Conservation (phyloP, 768 basidiomycete genomes). For the Pisolithus sp. region DNA sequence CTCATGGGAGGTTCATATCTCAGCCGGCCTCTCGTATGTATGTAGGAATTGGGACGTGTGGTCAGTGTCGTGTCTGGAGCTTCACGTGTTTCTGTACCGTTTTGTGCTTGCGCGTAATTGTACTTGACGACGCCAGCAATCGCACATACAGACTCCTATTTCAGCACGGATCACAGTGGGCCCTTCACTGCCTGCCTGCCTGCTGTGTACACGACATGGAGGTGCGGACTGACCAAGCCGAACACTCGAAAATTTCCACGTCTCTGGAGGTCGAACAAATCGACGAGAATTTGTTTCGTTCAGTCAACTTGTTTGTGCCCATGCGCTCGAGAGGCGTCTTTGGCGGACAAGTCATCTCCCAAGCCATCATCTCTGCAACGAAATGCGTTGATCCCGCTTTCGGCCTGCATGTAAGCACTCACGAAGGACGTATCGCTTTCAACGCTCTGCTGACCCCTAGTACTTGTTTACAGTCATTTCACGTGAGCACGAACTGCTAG, state of each 20-base stretch:
- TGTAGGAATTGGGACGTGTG: too few relatives aligned
- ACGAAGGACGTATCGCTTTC: not conserved
- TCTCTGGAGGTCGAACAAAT: constrained; percentile 74
- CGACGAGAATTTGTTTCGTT: constrained; percentile 72
- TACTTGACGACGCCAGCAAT: too few relatives aligned
- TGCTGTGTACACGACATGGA: constrained; percentile 23
- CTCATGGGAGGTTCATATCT: not conserved
- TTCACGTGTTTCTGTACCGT: not conserved
- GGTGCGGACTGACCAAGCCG: constrained; percentile 41
- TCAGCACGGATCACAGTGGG: too few relatives aligned
- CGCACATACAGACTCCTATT: too few relatives aligned
- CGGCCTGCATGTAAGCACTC: constrained; percentile 70
- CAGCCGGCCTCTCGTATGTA: too few relatives aligned
- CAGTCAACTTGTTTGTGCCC: constrained; percentile 66
- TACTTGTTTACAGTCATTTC: constrained; percentile 53
- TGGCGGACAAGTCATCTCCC: constrained; percentile 87
- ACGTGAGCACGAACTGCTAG: constrained; percentile 40
- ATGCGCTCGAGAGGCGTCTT: constrained; percentile 64
- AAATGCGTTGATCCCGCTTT: constrained; percentile 61
- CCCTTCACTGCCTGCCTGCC: not conserved
- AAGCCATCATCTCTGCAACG: constrained; percentile 77
- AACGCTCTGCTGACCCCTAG: not conserved
- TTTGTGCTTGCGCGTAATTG: not conserved
- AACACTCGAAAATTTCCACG: constrained; percentile 63
- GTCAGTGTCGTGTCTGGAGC: not conserved